These are phyloP conservation scores for Aspergillus olivimuriae DNA, from an alignment of 495 filamentous ascomycete species.

Conservation along the genomic window DNA sequence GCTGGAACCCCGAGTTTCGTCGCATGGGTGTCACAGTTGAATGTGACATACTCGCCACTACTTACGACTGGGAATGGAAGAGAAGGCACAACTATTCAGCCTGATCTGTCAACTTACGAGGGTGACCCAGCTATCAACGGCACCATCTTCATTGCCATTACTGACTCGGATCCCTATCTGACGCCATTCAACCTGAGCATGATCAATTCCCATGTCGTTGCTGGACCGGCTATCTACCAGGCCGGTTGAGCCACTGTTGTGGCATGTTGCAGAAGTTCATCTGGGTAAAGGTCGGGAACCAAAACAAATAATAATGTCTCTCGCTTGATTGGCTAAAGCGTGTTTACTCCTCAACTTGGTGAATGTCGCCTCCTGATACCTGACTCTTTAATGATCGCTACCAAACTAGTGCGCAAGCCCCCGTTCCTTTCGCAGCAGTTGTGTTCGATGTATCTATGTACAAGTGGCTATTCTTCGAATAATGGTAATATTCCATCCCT, in stretches of 20 bases:
- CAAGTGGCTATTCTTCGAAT: no score
- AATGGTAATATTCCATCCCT: no score
- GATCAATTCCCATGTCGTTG: slow-evolving; percentile 73
- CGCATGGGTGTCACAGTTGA: slow-evolving; percentile 76
- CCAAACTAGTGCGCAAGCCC: no score
- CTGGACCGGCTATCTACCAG: slow-evolving; percentile 68
- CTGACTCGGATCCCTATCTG: slow-evolving; percentile 59
- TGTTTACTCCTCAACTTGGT: no score
- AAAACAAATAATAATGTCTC: no score
- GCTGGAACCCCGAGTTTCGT: slow-evolving; percentile 61
- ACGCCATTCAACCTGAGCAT: slow-evolving; percentile 71
- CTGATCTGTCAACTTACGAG: slow-evolving; percentile 51
- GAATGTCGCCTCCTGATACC: no score
- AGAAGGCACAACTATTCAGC: slow-evolving; percentile 55
- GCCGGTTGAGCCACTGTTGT: slow-evolving; percentile 68
- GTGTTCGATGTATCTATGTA: no score
- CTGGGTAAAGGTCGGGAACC: no score
- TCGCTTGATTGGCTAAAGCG: no score
- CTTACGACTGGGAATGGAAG: slow-evolving; percentile 31
- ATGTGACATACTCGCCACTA: slow-evolving; percentile 74
- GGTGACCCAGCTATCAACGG: slow-evolving; percentile 68
- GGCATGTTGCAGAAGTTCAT: no score
- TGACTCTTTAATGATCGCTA: no score
- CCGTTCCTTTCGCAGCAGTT: no score
- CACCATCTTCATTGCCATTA: slow-evolving; percentile 74